Base-by-base conservation (phyloP, 208 protist species). In the Angomonas deanei region DNA sequence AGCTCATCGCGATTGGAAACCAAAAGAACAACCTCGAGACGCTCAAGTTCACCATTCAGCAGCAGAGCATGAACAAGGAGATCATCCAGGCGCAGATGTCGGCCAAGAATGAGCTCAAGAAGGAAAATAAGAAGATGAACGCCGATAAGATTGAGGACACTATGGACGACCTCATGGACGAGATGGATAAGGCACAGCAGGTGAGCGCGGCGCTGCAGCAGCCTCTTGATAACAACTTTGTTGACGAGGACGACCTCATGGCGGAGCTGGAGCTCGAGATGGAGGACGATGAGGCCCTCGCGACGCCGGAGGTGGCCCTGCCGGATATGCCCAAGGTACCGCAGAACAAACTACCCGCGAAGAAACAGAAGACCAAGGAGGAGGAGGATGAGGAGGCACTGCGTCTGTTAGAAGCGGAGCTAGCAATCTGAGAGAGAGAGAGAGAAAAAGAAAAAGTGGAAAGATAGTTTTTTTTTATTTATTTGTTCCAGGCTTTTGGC, bases 161-260 rank as follows among this genome's bases (percentile, higher is more conserved):
- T 24, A 94, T 97, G 86, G 87, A 96, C 46, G 80, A 93, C 31
- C 64, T 96, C 24, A 74, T 74, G 68, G 89, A 97, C 48, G 84
- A 88, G 75, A 96, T 97, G 84, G 89, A 97, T 56, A 84, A 94
- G 74, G 84, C 84, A n/a, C 88, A 93, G 61, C 77, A 89, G 52
- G 87, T 96, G 32, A 72, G 80, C 32, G 85, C 94, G 64, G 86
- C 86, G 17, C 72, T 97, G 30, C 63, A 76, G 33, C 86, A 96
- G 77, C 88, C 88, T 32, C 19, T 96, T 27, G 85, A 86, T 68
- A 72, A 55, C 36, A 80, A 92, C 54, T 70, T 89, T 24, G 76
- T 88, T 2, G 86, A 96, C 42, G 86, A 92, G 72, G 88, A 93
- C 30, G 88, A 94, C 3, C 70, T 93, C 26, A 74, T 93, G 79